phyloP scores from a whole-genome alignment of 371 early-diverging fungal species.

The Sporodiniella umbellata region DNA sequence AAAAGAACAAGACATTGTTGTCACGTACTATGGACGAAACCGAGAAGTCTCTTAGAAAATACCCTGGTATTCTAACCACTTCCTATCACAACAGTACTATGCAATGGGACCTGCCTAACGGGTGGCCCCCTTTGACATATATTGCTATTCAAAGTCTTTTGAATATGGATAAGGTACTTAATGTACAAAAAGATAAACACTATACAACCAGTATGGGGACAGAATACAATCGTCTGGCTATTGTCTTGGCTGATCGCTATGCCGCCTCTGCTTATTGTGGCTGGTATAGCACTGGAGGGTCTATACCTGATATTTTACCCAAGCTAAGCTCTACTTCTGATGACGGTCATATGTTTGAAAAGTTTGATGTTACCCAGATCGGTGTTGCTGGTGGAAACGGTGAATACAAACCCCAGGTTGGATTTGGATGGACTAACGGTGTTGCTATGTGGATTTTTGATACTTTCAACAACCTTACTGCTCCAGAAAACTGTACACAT shows the following conservation, averaged over 20 bases:
- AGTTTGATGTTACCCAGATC: constrained; percentile 60
- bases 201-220: constrained; percentile 10
- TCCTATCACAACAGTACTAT: constrained; percentile 56
- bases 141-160: constrained; percentile 53
- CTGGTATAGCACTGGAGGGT: constrained; percentile 72
- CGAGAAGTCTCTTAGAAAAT: constrained; percentile 21
- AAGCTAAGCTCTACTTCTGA: constrained; percentile 25
- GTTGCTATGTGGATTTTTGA: constrained; percentile 69
- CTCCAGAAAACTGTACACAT: constrained; percentile 35
- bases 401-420: constrained; percentile 82
- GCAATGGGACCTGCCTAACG: constrained; percentile 92
- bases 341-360: constrained; percentile 77
- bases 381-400: constrained; percentile 75
- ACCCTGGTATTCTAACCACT: constrained; percentile 69
- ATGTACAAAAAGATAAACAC: constrained; percentile 3
- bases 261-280: constrained; percentile 65
- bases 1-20: constrained; percentile 12
- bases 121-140: constrained; percentile 69
- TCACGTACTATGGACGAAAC: constrained; percentile 32
- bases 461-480: constrained; percentile 38
- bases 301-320: constrained; percentile 36
- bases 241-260: constrained; percentile 58
- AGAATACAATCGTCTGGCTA: constrained; percentile 25
- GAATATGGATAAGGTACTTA: constrained; percentile 20
- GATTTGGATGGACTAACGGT: constrained; percentile 96